Base-by-base conservation (phyloP, 805 yeast species). In the Suhomyces prunicola region DNA sequence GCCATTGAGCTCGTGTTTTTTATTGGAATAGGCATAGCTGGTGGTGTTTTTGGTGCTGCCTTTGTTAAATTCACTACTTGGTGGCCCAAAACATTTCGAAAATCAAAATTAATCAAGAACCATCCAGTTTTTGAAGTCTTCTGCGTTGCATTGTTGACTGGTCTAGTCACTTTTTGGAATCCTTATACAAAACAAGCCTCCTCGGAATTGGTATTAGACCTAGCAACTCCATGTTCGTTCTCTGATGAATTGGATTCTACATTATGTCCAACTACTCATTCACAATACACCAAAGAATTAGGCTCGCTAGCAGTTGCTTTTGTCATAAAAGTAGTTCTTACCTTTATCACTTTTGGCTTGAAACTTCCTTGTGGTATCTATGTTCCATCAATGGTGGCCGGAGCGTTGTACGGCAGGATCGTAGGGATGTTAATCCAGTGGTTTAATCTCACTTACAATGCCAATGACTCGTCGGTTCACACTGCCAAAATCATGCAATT, bases 371-470 rank as follows among this genome's bases (percentile, higher is more conserved):
- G 82, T 45, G 87, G 87, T 5, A 78, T 83, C 12, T 83, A 83
- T 55, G 84, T 84, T 1, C 88, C 88, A 5, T 78, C 85, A 1
- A 83, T 83, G 87, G 83, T 81, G 1, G 72, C 79, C 22, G 88
- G 88, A 0, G 86, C 87, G 2, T 64, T 84, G 27, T 82, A 80
- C 66, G 87, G 87, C 2, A 61, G 86, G 9, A 58, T 77, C 1
- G 69, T 80, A 53, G 82, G 82, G 1, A 71, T 78, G 65, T 33
- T 62, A 4, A 59, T 80, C 15, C 78, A 80, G 50, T 74, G 72
- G 63, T 41, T 71, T 5, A 73, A 70, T 24, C 51, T 64, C 47
- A 50, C 42, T 23, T 49, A 51, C 44, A 47, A 47, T 36, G 26
- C 47, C 7, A 42, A 47, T 27, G 36, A 31, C 5, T 27, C 39